Conservation (phyloP, 352 stramenopile genomes). For the Globisporangium cederbergense region DNA sequence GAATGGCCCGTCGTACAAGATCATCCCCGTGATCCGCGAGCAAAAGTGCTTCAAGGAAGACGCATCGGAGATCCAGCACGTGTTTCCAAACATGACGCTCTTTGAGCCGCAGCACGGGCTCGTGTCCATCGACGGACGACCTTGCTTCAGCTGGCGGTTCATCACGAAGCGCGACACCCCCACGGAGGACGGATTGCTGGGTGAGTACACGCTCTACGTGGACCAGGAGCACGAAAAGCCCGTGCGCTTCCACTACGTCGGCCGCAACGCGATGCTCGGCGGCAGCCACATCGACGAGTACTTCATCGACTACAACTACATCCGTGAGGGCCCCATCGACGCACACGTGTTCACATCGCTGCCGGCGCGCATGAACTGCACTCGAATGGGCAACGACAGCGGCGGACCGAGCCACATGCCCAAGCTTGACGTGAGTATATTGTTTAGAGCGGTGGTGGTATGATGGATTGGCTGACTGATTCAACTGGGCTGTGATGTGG, state of each 20-base stretch:
- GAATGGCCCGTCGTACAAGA: slow-evolving; percentile 71
- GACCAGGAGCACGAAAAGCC: slow-evolving; percentile 68
- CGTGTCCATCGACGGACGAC: slow-evolving; percentile 60
- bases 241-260: slow-evolving; percentile 85
- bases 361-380: slow-evolving; percentile 82
- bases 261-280: slow-evolving; percentile 81
- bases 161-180: slow-evolving; percentile 49
- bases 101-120: slow-evolving; percentile 86
- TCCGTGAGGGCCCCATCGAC: slow-evolving; percentile 65
- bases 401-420: slow-evolving; percentile 47
- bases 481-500: slow-evolving; percentile 9
- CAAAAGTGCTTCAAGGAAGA: slow-evolving; percentile 75
- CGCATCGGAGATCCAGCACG: slow-evolving; percentile 61
- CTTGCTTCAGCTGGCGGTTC: slow-evolving; percentile 85
- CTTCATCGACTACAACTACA: slow-evolving; percentile 86
- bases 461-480: slow-evolving; percentile 4
- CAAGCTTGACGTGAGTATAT: slow-evolving; percentile 51
- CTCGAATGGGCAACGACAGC: slow-evolving; percentile 46
- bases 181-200: slow-evolving; percentile 61
- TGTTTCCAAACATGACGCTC: slow-evolving; percentile 81
- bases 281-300: slow-evolving; percentile 91
- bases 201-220: slow-evolving; percentile 87
- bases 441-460: slow-evolving; percentile 1
- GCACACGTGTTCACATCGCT: slow-evolving; percentile 66
- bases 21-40: slow-evolving; percentile 75